Percentiles rank a stretch among this genome's conserved stretches.
Evolutionary conservation across 176 grass and related monocot genomes (phyloP).

Genomic region (Puccinellia tenuiflora): DNA sequence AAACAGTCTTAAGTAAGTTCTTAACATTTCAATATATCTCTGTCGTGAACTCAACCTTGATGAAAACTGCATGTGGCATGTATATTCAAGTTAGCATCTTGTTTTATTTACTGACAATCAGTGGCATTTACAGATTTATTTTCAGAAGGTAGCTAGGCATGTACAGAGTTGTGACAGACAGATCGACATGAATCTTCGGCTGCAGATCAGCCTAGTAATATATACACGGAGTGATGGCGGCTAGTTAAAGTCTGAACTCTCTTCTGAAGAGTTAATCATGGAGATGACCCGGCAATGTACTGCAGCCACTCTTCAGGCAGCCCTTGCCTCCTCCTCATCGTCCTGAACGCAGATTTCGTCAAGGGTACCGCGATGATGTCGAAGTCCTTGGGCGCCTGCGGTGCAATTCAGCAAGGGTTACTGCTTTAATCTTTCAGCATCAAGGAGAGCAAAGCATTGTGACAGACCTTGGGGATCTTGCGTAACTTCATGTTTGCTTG

Average conservation of each 20-base stretch:
- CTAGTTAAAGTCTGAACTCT: not conserved
- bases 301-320: conserved; percentile 78
- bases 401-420: conserved; percentile 10
- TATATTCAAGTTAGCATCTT: not conserved
- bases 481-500: conserved; percentile 78
- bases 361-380: conserved; percentile 76
- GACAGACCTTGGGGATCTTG: conserved; percentile 63
- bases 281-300: conserved; percentile 59
- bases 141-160: not conserved
- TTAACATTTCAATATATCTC: not conserved
- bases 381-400: conserved; percentile 72
- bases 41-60: not conserved
- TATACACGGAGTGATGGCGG: conserved; percentile 4
- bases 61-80: not conserved
- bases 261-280: conserved; percentile 3
- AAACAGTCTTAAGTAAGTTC: not conserved
- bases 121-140: conserved; percentile 14
- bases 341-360: conserved; percentile 55
- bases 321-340: conserved; percentile 63
- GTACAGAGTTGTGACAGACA: conserved; percentile 5
- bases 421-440: not conserved
- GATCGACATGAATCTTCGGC: conserved; percentile 25
- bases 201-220: conserved; percentile 11
- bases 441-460: not conserved
- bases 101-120: not conserved